Conservation (phyloP, 306 rosid species). For the Cucumis melo region DNA sequence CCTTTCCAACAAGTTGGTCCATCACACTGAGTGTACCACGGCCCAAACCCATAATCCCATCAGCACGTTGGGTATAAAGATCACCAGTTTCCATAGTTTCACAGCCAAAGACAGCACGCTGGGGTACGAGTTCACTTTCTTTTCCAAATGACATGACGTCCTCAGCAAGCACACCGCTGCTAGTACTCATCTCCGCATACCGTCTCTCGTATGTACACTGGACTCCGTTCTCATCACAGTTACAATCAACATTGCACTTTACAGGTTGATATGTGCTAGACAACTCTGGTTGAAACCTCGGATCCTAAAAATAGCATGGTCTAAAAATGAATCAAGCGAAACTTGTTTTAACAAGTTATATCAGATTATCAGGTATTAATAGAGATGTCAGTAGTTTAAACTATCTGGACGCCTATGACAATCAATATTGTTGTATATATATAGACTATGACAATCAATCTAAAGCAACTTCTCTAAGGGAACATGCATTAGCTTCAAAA, state of each 20-base stretch:
- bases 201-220: slow-evolving; percentile 42
- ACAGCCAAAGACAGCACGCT: slow-evolving; percentile 45
- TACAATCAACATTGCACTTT: slow-evolving; percentile 25
- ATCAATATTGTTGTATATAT: not conserved
- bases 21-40: slow-evolving; percentile 39
- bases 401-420: not conserved
- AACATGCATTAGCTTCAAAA: not conserved
- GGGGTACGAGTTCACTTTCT: slow-evolving; percentile 30
- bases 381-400: not conserved
- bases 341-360: not conserved
- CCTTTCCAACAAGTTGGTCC: slow-evolving; percentile 41
- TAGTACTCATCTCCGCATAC: slow-evolving; percentile 42
- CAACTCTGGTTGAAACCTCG: slow-evolving; percentile 27
- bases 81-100: slow-evolving; percentile 43
- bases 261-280: slow-evolving; percentile 34
- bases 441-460: not conserved
- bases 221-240: slow-evolving; percentile 22
- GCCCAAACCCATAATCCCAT: slow-evolving; percentile 44
- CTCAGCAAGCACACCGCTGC: slow-evolving; percentile 35
- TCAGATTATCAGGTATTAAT: not conserved
- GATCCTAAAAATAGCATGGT: slow-evolving; percentile 24
- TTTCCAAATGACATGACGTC: slow-evolving; percentile 36
- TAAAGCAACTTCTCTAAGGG: not conserved
- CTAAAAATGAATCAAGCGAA: not conserved
- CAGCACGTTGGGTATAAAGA: slow-evolving; percentile 39